Evolutionary conservation across 2,329 filamentous ascomycete genomes (phyloP), one percentile per base, ranked within the genome.

Genomic region (Macrophomina tecta): DNA sequence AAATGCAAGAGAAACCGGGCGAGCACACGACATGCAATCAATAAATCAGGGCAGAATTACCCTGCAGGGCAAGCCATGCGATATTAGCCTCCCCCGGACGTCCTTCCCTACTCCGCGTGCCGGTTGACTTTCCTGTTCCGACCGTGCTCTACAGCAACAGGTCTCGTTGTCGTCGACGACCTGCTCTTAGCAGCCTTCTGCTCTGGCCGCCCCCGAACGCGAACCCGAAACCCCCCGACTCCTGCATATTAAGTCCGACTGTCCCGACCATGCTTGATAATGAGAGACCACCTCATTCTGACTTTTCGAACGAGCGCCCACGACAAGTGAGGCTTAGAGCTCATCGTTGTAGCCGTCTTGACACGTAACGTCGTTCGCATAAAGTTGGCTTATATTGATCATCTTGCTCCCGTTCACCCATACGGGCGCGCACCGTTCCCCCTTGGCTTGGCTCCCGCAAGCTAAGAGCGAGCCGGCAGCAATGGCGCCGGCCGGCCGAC

Each of bases 331-430:
- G 58, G 58, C 58, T 61, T 49, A 61, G 58, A 61, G 23, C 30
- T 48, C 38, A n/a, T 36, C n/a, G 42, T 48, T 14, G 42, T 61
- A 42, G 42, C 8, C 12, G 30, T 61, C 45, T 36, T 61, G 58
- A 48, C 58, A 61, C 58, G 58, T 61, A 61, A 61, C 42, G 58
- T 48, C 58, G 58, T 61, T 49, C 58, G 58, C 58, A 61, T 61
- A 61, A 61, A 48, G 58, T 61, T 61, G 58, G 42, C n/a, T 48
- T 48, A 49, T 48, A 61, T 61, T 61, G 58, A 61, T 49, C 58
- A 61, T 61, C 58, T 61, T 48, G 42, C 42, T 12, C 46, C 42
- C 58, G 42, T 30, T 9, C 42, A 23, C 23, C 58, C 58, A 61
- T 61, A 46, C 58, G 58, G 45, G 56, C 38, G 40, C 56, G 56